These are phyloP conservation scores for Bacidia rubella DNA, from an alignment of 495 filamentous ascomycete species.

Conservation along the genomic window DNA sequence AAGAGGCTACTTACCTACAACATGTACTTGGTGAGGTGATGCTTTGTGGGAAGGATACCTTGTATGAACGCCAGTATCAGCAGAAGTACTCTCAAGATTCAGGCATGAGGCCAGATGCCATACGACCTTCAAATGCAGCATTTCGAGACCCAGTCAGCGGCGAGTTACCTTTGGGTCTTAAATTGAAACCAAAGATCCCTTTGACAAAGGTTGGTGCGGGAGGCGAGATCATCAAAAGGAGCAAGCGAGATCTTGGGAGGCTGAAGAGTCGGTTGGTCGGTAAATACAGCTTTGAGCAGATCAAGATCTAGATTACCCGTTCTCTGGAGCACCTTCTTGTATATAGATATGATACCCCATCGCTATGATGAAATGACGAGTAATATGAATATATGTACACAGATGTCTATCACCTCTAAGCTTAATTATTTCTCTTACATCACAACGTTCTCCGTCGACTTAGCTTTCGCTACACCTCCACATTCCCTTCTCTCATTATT, in stretches of 20 bases:
- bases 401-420: neutral
- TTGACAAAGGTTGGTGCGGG: conserved; percentile 46
- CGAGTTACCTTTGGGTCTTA: conserved; percentile 59
- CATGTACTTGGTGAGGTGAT: conserved; percentile 58
- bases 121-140: conserved; percentile 5
- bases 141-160: conserved; percentile 20
- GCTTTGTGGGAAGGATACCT: conserved; percentile 42
- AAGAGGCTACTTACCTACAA: conserved; percentile 56
- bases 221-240: conserved; percentile 48
- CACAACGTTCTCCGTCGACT: no score
- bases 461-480: no score
- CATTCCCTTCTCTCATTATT: neutral
- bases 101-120: conserved; percentile 8
- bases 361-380: neutral
- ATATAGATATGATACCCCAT: neutral
- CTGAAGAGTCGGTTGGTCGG: conserved; percentile 57
- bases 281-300: conserved; percentile 64
- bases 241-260: conserved; percentile 54
- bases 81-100: conserved; percentile 17
- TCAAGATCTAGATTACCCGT: conserved; percentile 35
- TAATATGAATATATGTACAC: neutral
- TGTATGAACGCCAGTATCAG: conserved; percentile 12
- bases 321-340: neutral
- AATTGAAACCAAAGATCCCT: conserved; percentile 42
- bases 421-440: no score